Evolutionary conservation across 306 rosid species (phyloP), one percentile per base, ranked within the genome.

Genomic region (Rosa persica): DNA sequence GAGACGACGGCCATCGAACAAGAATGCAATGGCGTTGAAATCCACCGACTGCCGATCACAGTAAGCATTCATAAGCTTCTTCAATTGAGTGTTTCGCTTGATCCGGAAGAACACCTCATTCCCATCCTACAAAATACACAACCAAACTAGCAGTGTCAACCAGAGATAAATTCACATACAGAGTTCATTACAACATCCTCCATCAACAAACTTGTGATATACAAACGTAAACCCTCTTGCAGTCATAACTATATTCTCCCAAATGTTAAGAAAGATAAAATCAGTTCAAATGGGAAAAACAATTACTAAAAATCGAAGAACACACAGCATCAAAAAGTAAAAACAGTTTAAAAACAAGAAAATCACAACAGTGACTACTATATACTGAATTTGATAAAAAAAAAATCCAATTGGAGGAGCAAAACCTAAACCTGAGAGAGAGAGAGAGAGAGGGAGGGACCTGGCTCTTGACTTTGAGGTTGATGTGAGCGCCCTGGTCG

Each of bases 21-120:
- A 81, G 76, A 92, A 92, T 9, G 97, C 97, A 75, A 90, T 90
- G 10, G 97, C 81, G 74, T 85, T 89, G 40, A 89, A 46, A 60
- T 92, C 93, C 70, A 92, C 93, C 0, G 97, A 92, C 22, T 89
- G 95, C 5, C 95, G 76, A 42, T 92, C 95, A 74, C 96, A 92
- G 76, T 92, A 92, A 7, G 90, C 92, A 79, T 84, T 90, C 97
- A 90, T 90, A 23, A 92, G 93, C 80, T 87, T 92, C 77, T 89
- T 89, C 82, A 89, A 82, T 34, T 89, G 91, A 4, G 95, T 90
- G 80, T 89, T 92, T 69, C 93, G 82, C 91, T 90, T 92, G 49
- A 92, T 92, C 89, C 90, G 80, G 86, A 92, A 92, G 80, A 90
- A 92, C 10, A 92, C 96, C 76, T 92, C 97, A 78, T 89, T 89